Conservation (phyloP, 768 basidiomycete species). For the Calocybe cyanea region DNA sequence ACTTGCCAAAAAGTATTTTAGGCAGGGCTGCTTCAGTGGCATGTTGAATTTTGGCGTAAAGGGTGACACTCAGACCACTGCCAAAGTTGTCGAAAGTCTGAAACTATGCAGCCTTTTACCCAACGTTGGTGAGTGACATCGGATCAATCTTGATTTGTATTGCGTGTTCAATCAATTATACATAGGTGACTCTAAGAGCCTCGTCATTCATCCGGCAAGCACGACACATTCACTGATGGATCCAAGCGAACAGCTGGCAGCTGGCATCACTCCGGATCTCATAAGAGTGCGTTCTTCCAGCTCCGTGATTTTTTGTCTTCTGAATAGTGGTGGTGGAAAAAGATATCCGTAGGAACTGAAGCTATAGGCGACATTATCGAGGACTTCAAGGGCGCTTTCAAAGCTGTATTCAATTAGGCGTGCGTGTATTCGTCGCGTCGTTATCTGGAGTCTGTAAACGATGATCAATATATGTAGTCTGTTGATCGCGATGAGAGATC, state of each 20-base stretch:
- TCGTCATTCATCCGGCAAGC: conserved; percentile 74
- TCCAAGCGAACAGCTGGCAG: conserved; percentile 51
- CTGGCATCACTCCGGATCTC: conserved; percentile 75
- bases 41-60: conserved; percentile 77
- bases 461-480: too few relatives aligned
- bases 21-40: conserved; percentile 59
- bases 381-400: too few relatives aligned
- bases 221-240: conserved; percentile 76
- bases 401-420: too few relatives aligned
- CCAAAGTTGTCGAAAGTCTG: conserved; percentile 64
- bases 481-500: too few relatives aligned
- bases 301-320: too few relatives aligned
- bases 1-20: conserved; percentile 53
- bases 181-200: conserved; percentile 68
- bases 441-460: too few relatives aligned
- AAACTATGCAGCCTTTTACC: conserved; percentile 70
- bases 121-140: conserved; percentile 52
- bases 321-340: too few relatives aligned
- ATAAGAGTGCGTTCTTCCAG: conserved; percentile 57
- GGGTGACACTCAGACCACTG: conserved; percentile 48
- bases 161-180: not conserved
- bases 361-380: not conserved
- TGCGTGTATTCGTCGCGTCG: too few relatives aligned
- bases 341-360: too few relatives aligned
- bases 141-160: not conserved